Evolutionary conservation across 768 basidiomycete genomes (phyloP).

Genomic region (Megacollybia marginata): DNA sequence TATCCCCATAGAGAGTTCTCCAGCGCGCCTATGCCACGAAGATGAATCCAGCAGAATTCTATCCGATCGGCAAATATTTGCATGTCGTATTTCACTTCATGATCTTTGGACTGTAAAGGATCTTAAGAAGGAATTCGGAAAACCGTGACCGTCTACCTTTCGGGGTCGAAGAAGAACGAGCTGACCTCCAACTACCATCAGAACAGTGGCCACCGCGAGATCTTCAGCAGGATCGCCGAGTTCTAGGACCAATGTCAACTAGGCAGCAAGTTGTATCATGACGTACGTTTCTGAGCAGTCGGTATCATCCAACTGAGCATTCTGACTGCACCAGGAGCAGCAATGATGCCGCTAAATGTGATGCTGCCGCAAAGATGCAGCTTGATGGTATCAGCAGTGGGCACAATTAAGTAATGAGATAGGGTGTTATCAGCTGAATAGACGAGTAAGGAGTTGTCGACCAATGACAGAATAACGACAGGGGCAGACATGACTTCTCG

Average conservation of each 20-base stretch:
- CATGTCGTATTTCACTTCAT: slow-evolving; percentile 95
- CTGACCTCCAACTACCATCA: slow-evolving; percentile 92
- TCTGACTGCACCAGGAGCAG: slow-evolving; percentile 74
- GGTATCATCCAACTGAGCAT: slow-evolving; percentile 98
- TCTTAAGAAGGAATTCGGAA: not conserved
- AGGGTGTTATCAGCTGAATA: slow-evolving; percentile 94
- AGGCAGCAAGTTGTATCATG: not conserved
- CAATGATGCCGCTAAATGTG: slow-evolving; percentile 85
- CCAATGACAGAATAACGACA: slow-evolving; percentile 81
- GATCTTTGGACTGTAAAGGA: slow-evolving; percentile 56
- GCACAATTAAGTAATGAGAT: slow-evolving; percentile 85
- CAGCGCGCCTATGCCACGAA: slow-evolving; percentile 84
- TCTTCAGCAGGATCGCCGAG: slow-evolving; percentile 93
- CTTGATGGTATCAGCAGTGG: slow-evolving; percentile 75
- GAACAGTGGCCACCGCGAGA: slow-evolving; percentile 86
- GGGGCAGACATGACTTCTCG: slow-evolving; percentile 70
- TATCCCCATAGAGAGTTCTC: slow-evolving; percentile 99
- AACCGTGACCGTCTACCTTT: slow-evolving; percentile 41
- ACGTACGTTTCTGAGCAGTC: slow-evolving; percentile 81
- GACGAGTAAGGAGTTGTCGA: slow-evolving; percentile 91
- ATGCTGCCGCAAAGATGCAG: slow-evolving; percentile 92
- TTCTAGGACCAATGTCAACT: slow-evolving; percentile 37
- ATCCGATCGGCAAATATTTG: slow-evolving; percentile 96
- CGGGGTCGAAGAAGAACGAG: slow-evolving; percentile 84
- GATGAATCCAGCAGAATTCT: slow-evolving; percentile 98